phyloP scores from a whole-genome alignment of 2,329 filamentous ascomycete genomes.

The Clonostachys chloroleuca region DNA sequence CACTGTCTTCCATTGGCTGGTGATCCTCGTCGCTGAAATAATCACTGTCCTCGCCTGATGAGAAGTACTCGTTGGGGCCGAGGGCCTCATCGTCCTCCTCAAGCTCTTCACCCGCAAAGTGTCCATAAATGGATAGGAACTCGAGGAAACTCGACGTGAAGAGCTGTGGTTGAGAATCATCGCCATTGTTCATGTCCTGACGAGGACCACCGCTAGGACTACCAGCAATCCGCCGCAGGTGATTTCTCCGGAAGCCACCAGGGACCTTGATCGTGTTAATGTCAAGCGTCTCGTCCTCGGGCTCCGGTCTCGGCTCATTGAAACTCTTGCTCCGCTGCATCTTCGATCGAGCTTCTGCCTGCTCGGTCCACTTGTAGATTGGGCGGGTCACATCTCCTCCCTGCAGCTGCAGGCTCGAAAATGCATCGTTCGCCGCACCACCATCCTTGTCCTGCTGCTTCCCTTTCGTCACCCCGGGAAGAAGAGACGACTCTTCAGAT shows the following conservation, averaged over 20 bases:
- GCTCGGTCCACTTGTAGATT: conserved; percentile 95
- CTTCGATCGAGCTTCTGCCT: conserved; percentile 67
- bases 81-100: conserved; percentile 94
- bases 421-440: conserved; percentile 67
- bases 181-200: neutral
- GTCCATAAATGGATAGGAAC: conserved; percentile 90
- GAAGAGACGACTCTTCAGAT: conserved; percentile 39
- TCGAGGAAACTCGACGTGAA: conserved; percentile 94
- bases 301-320: conserved; percentile 68
- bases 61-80: conserved; percentile 86
- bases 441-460: conserved; percentile 41
- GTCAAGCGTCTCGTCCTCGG: conserved; percentile 75
- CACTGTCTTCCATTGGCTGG: conserved; percentile 84
- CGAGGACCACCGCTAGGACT: conserved; percentile 40
- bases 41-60: conserved; percentile 67
- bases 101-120: conserved; percentile 94
- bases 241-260: conserved; percentile 90
- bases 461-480: conserved; percentile 41
- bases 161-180: conserved; percentile 38
- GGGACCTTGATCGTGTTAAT: conserved; percentile 90
- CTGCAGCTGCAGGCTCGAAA: conserved; percentile 88
- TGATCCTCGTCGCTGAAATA: conserved; percentile 60
- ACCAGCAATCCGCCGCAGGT: conserved; percentile 69
- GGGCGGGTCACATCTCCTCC: conserved; percentile 92
- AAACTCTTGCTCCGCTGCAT: conserved; percentile 86